Conservation (phyloP, 169 alveolate species). For the Babesia ovis region DNA sequence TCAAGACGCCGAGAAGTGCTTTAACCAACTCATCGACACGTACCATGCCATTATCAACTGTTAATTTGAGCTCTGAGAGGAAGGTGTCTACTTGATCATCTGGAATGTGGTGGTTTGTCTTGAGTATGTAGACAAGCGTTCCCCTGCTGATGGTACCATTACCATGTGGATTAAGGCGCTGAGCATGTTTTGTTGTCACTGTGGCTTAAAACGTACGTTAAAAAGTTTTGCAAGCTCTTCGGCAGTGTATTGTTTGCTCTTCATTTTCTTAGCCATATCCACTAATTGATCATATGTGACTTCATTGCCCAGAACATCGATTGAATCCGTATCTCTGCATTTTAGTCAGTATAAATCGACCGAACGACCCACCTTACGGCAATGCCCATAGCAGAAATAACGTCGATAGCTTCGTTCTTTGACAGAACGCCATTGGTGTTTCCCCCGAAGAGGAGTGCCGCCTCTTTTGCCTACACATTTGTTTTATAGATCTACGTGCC, state of each 20-base stretch:
- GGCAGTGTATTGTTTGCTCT: background rate
- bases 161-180: conserved; percentile 13
- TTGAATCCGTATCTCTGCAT: background rate
- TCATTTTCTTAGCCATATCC: conserved; percentile 1
- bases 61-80: conserved; percentile 7
- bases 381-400: conserved; percentile 17
- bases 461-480: conserved; percentile 8
- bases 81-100: conserved; percentile 26
- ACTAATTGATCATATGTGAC: background rate
- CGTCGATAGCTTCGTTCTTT: conserved; percentile 11
- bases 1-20: conserved; percentile 12
- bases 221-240: conserved; percentile 16
- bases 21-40: conserved; percentile 5
- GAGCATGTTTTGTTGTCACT: background rate
- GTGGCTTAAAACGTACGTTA: background rate
- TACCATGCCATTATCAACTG: conserved; percentile 7
- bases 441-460: conserved; percentile 32
- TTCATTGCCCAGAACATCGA: conserved; percentile 12
- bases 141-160: conserved; percentile 24
- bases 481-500: background rate
- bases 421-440: background rate
- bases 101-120: conserved; percentile 23
- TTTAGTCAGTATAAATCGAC: background rate
- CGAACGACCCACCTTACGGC: conserved; percentile 1
- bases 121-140: conserved; percentile 18